Percentiles rank a stretch among this genome's conserved stretches.
Evolutionary conservation across 495 filamentous ascomycete species (phyloP).

Genomic region (Penicillium pancosmium): DNA sequence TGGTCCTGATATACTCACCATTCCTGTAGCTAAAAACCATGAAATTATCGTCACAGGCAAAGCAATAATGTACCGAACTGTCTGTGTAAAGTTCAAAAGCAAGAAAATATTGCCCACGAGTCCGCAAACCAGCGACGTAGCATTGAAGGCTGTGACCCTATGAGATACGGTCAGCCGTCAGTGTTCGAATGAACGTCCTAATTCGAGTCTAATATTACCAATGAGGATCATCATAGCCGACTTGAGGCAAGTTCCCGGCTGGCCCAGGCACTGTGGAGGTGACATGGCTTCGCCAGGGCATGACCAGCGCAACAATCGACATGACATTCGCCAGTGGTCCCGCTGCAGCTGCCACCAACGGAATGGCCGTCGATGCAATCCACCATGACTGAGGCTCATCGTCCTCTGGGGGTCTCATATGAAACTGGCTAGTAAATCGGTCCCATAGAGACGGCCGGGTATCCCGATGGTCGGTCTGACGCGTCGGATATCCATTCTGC

Average conservation of each 20-base stretch:
- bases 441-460: conserved; percentile 19
- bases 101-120: conserved; percentile 72
- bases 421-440: conserved; percentile 28
- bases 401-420: conserved; percentile 50
- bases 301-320: conserved; percentile 73
- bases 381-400: conserved; percentile 66
- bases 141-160: conserved; percentile 61
- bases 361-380: conserved; percentile 78
- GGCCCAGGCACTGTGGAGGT: conserved; percentile 26
- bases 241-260: conserved; percentile 42
- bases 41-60: conserved; percentile 67
- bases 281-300: conserved; percentile 61
- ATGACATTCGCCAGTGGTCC: conserved; percentile 76
- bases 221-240: conserved; percentile 50
- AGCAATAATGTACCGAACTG: conserved; percentile 77
- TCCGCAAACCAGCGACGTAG: conserved; percentile 64
- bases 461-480: conserved; percentile 8
- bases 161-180: background rate
- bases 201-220: conserved; percentile 44
- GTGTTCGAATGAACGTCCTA: too few relatives aligned
- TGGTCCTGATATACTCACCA: conserved; percentile 50
- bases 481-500: conserved; percentile 23
- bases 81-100: conserved; percentile 81
- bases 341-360: conserved; percentile 70
- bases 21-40: conserved; percentile 67